These are phyloP conservation scores for Saccharomycopsis sp. DNA, from an alignment of 805 yeast species.

Conservation along the genomic window DNA sequence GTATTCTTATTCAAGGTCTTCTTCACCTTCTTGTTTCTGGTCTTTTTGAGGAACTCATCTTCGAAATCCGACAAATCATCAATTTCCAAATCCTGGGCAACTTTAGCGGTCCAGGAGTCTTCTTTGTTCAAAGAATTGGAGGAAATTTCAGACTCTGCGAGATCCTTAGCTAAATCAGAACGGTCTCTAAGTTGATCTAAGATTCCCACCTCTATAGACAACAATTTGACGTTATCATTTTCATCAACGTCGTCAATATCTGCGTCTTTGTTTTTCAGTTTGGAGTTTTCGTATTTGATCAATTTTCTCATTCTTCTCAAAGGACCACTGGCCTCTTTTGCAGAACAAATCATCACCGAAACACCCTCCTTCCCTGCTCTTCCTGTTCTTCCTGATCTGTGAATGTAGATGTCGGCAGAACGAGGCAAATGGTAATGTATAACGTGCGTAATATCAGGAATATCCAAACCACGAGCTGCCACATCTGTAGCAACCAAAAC, in stretches of 20 bases:
- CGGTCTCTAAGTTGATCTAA: constrained; percentile 66
- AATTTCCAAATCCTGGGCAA: constrained; percentile 88
- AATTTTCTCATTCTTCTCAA: constrained; percentile 60
- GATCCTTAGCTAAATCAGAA: constrained; percentile 56
- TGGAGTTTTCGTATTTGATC: constrained; percentile 24
- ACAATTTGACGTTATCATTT: constrained; percentile 49
- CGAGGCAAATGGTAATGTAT: constrained; percentile 94
- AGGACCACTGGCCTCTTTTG: constrained; percentile 89
- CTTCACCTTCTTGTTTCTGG: constrained; percentile 47
- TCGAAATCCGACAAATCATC: constrained; percentile 64
- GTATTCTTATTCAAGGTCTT: constrained; percentile 49
- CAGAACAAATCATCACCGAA: constrained; percentile 87
- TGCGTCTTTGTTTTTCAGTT: constrained; percentile 26
- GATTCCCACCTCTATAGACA: constrained; percentile 73
- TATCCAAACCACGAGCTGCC: constrained; percentile 96
- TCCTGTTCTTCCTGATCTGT: constrained; percentile 97
- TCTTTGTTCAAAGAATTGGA: constrained; percentile 58
- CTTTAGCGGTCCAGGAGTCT: constrained; percentile 75
- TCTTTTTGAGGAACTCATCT: constrained; percentile 59
- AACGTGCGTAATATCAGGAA: constrained; percentile 84
- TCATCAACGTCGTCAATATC: constrained; percentile 37
- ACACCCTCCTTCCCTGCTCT: constrained; percentile 93
- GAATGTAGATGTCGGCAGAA: constrained; percentile 89
- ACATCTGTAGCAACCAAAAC: constrained; percentile 93
- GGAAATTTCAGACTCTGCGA: constrained; percentile 67